These are phyloP conservation scores for Alternaria sp. DNA, from an alignment of 2,329 filamentous ascomycete genomes.

Conservation along the genomic window DNA sequence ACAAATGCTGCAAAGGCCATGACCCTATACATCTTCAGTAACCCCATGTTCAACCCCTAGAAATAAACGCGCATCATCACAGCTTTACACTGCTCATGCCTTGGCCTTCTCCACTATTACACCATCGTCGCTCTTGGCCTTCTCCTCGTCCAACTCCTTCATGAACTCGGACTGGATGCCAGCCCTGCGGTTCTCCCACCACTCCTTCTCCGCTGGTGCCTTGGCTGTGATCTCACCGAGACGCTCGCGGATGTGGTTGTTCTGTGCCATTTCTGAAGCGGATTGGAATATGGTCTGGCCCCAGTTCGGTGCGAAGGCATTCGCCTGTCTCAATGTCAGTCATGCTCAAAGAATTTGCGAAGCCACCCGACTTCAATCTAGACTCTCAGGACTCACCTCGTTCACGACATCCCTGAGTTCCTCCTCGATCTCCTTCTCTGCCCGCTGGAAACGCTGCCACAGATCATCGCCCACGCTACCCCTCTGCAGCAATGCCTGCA, in stretches of 20 bases:
- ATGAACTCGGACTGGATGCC: slow-evolving; percentile 78
- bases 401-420: slow-evolving; percentile 92
- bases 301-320: slow-evolving; percentile 87
- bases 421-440: slow-evolving; percentile 97
- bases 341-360: neutral
- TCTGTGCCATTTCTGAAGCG: slow-evolving; percentile 93
- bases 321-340: slow-evolving; percentile 67
- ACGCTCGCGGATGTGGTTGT: slow-evolving; percentile 75
- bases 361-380: neutral
- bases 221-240: slow-evolving; percentile 77
- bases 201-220: slow-evolving; percentile 76
- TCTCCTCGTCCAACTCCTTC: slow-evolving; percentile 77
- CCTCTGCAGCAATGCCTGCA: slow-evolving; percentile 80
- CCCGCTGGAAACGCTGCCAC: slow-evolving; percentile 88
- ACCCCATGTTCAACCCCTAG: neutral
- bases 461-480: slow-evolving; percentile 96
- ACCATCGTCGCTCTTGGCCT: slow-evolving; percentile 33
- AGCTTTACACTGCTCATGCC: neutral
- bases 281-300: slow-evolving; percentile 96
- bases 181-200: slow-evolving; percentile 87
- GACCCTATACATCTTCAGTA: neutral
- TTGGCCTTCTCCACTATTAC: slow-evolving; percentile 21
- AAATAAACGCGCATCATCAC: neutral
- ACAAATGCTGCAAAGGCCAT: slow-evolving; percentile 10
- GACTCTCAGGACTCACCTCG: slow-evolving; percentile 67